Base-by-base conservation (phyloP, 441 rosid genomes). In the Gossypium aridum region DNA sequence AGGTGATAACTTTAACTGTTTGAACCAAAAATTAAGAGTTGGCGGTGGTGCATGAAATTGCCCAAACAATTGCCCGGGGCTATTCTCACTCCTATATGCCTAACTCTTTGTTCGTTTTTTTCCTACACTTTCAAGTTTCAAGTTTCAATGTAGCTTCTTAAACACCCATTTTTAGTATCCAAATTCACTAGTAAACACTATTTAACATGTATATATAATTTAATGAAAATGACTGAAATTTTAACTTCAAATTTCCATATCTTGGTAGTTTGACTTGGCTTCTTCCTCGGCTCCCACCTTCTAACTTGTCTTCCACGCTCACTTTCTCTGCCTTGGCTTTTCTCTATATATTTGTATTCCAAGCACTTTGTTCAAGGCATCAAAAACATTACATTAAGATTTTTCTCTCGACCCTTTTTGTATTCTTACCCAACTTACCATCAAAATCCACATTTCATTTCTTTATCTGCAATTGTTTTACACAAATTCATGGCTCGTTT, bases 401-500 rank as follows among this genome's bases (percentile, higher is more conserved):
- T 17, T 54, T 54, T 54, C 12, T 7, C 10, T 43, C 19, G 10
- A 7, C 9, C 8, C 22, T 17, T 54, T 54, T 16, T 7, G 12
- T 54, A 26, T 63, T 31, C 43, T 59, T 72, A 8, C 23, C 61
- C 67, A n/a, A 34, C 59, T 71, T 72, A 19, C 19, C 49, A 19
- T 7, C 57, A 49, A 63, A 14, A 65, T 72, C 79, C 76, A 64
- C 63, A 22, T 64, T 59, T 61, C 59, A 53, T 31, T 64, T n/a
- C 67, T 56, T 5, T 47, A 6, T 23, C 60, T 20, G 25, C 47
- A 43, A 22, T 14, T 53, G 14, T 9, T 23, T n/a, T 54, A 6
- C 1, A 9, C 54, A 4, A 47, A 54, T 4, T 26, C 69, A 88
- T 88, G 92, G 90, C 76, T 72, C 84, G 83, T 71, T 80, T 73